A percentile compares a stretch with the other conserved stretches of the same genome.
phyloP scores from a whole-genome alignment of 768 basidiomycete genomes.

The Termitomyces sp. region DNA sequence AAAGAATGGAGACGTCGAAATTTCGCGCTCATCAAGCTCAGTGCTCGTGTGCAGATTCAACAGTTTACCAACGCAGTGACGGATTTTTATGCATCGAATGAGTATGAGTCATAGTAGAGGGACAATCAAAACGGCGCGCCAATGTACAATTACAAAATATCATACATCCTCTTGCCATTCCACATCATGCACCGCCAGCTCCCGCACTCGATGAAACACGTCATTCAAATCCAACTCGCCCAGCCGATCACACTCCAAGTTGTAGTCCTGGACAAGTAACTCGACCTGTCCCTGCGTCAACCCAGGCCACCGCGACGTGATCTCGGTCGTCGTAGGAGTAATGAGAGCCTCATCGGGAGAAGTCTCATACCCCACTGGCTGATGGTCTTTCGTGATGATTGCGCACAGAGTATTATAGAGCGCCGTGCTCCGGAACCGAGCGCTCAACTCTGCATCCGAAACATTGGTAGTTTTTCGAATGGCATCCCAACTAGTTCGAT shows the following conservation, averaged over 20 bases:
- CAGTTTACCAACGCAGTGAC: slow-evolving; percentile 34
- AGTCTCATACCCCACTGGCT: slow-evolving; percentile 48
- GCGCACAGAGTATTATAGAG: slow-evolving; percentile 63
- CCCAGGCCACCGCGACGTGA: slow-evolving; percentile 71
- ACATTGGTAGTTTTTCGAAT: slow-evolving; percentile 74
- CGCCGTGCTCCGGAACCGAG: slow-evolving; percentile 70
- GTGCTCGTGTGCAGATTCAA: slow-evolving; percentile 52
- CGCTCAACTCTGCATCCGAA: slow-evolving; percentile 72
- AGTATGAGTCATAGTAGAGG: too few species aligned
- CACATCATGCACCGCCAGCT: slow-evolving; percentile 54
- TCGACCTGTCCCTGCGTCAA: slow-evolving; percentile 64
- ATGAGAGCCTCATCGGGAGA: slow-evolving; percentile 56
- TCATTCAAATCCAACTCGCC: slow-evolving; percentile 57
- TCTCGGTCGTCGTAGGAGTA: slow-evolving; percentile 55
- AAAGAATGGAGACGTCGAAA: slow-evolving; percentile 67
- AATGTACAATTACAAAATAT: slow-evolving; percentile 1
- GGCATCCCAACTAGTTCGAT: slow-evolving; percentile 60
- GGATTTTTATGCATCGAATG: slow-evolving; percentile 14
- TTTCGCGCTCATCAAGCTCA: slow-evolving; percentile 49
- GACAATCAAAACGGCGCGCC: background rate
- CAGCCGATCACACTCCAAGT: slow-evolving; percentile 55
- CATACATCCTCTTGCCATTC: slow-evolving; percentile 28
- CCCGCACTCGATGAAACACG: slow-evolving; percentile 58
- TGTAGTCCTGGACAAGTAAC: slow-evolving; percentile 56
- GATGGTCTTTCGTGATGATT: slow-evolving; percentile 36